phyloP scores from a whole-genome alignment of 2,329 filamentous ascomycete species.

The Penicillium decumbens region DNA sequence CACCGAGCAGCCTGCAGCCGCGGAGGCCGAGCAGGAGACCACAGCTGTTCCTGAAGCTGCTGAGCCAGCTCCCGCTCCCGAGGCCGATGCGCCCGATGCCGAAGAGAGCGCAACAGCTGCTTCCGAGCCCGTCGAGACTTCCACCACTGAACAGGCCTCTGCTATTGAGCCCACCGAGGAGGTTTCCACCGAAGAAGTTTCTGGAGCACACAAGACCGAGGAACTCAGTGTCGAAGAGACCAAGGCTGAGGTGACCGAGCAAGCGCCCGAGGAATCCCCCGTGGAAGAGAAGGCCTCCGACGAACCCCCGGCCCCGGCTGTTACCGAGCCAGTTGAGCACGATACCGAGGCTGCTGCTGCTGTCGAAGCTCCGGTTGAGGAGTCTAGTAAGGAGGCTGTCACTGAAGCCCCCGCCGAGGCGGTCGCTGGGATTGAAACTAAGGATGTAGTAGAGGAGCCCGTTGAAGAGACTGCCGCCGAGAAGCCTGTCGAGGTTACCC shows the following conservation, averaged over 20 bases:
- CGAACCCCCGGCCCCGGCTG: constrained; percentile 6
- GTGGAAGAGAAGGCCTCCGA: constrained; percentile 20
- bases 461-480: neutral
- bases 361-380: neutral
- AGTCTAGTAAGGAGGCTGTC: neutral
- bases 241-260: constrained; percentile 23
- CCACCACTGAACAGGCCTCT: constrained; percentile 5
- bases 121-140: constrained; percentile 19
- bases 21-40: constrained; percentile 20
- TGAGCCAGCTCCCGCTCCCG: constrained; percentile 50
- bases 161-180: constrained; percentile 3
- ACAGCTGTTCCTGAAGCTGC: constrained; percentile 18
- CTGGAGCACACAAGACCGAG: constrained; percentile 26
- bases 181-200: neutral
- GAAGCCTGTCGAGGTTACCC: constrained; percentile 3
- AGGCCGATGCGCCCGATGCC: constrained; percentile 75
- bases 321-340: constrained; percentile 36
- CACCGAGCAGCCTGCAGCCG: neutral
- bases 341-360: neutral
- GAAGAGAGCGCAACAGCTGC: constrained; percentile 48
- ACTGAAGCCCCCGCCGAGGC: neutral
- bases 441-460: constrained; percentile 1
- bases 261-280: constrained; percentile 30
- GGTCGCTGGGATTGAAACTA: constrained; percentile 3
- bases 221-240: constrained; percentile 40